A percentile compares a stretch with the other conserved stretches of the same genome.
phyloP scores from a whole-genome alignment of 768 basidiomycete species.

The Chiua virens region DNA sequence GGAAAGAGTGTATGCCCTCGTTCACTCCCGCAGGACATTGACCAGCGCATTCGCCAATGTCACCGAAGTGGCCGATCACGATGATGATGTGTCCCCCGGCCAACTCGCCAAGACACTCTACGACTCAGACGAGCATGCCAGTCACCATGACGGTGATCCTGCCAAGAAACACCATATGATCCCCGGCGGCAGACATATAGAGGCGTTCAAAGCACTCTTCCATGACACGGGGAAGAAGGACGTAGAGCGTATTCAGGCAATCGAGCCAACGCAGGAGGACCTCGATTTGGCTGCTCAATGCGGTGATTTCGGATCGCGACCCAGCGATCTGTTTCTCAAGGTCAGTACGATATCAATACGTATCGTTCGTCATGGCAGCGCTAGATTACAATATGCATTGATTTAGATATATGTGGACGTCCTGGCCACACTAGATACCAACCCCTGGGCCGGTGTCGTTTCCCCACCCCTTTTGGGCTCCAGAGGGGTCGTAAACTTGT shows the following conservation, averaged over 20 bases:
- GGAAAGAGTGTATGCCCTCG: conserved; percentile 33
- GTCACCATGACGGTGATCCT: conserved; percentile 5
- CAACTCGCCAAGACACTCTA: conserved; percentile 43
- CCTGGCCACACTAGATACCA: conserved; percentile 53
- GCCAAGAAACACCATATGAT: conserved; percentile 26
- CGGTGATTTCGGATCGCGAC: conserved; percentile 52
- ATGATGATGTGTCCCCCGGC: conserved; percentile 24
- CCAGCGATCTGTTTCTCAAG: conserved; percentile 61
- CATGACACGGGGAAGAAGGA: conserved; percentile 17
- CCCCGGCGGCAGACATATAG: conserved; percentile 15
- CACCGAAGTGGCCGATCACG: conserved; percentile 25
- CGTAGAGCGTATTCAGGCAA: conserved; percentile 17
- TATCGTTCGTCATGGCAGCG: background rate
- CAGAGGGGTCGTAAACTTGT: conserved; percentile 60
- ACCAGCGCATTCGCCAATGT: conserved; percentile 42
- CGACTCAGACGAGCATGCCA: too few relatives aligned
- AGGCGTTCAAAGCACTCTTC: conserved; percentile 18
- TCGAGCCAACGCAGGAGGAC: conserved; percentile 38
- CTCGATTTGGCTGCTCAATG: conserved; percentile 48
- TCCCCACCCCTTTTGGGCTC: conserved; percentile 64
- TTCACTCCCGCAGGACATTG: conserved; percentile 36
- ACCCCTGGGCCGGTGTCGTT: conserved; percentile 55
- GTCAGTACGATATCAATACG: conserved; percentile 30
- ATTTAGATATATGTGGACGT: conserved; percentile 61
- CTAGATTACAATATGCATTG: background rate